Percentiles rank a stretch among this genome's conserved stretches.
These are phyloP conservation scores for Brassica hybrid DNA, from an alignment of 441 rosid species.

Conservation along the genomic window DNA sequence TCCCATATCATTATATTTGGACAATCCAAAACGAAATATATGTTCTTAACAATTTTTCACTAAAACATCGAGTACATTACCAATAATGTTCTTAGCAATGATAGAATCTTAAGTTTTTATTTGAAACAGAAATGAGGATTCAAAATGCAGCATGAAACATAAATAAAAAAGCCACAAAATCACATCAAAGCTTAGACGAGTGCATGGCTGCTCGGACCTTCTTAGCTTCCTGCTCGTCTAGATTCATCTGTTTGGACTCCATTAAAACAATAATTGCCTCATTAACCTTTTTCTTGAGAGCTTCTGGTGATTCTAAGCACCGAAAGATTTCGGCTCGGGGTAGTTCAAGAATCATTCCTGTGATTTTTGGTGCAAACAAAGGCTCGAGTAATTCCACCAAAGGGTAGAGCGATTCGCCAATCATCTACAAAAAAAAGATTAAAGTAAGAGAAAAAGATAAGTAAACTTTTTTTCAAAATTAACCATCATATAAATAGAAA, in stretches of 20 bases:
- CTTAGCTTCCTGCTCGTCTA: background rate
- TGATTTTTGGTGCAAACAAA: slow-evolving; percentile 67
- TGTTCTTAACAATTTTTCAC: too few relatives aligned
- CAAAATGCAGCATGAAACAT: too few relatives aligned
- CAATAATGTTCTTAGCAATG: too few relatives aligned
- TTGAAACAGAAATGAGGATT: too few relatives aligned
- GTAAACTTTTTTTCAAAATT: background rate
- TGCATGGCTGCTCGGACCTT: too few relatives aligned
- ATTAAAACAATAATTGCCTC: background rate
- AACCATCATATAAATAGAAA: background rate
- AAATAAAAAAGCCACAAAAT: too few relatives aligned
- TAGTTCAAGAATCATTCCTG: slow-evolving; percentile 84
- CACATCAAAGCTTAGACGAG: too few relatives aligned
- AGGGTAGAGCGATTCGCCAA: slow-evolving; percentile 75
- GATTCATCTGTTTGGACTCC: background rate
- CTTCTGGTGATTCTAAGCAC: slow-evolving; percentile 57
- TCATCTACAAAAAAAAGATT: slow-evolving; percentile 37
- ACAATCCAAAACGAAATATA: too few relatives aligned
- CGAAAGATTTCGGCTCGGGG: slow-evolving; percentile 72
- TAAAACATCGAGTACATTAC: too few relatives aligned
- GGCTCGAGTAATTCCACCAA: slow-evolving; percentile 71
- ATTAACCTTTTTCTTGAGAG: background rate
- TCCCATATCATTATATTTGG: too few relatives aligned
- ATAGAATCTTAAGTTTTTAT: too few relatives aligned
- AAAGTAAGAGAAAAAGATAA: background rate